Evolutionary conservation across 306 rosid species (phyloP).

Genomic region (Crataegus laevigata): DNA sequence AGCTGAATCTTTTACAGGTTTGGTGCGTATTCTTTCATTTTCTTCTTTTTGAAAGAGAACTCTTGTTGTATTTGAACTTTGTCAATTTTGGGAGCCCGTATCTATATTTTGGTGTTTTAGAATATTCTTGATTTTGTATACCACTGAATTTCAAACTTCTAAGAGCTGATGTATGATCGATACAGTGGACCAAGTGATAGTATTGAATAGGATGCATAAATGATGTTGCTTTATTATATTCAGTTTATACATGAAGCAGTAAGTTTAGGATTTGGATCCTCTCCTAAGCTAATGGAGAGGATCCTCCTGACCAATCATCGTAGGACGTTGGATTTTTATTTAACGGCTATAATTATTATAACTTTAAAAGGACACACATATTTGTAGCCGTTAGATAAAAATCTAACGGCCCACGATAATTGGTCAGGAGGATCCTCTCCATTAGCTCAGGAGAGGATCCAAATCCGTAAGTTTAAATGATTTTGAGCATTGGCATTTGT

Average conservation of each 20-base stretch:
- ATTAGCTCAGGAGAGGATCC: too few species aligned
- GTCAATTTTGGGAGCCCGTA: neutral
- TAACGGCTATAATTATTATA: too few species aligned
- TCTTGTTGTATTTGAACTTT: too few species aligned
- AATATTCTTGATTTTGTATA: neutral
- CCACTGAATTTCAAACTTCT: neutral
- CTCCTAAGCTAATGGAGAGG: too few species aligned
- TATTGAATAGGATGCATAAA: neutral
- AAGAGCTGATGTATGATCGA: neutral
- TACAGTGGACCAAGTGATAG: neutral
- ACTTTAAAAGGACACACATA: too few species aligned
- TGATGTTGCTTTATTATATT: neutral
- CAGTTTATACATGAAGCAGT: neutral
- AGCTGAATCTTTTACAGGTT: constrained; percentile 64
- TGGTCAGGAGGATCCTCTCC: too few species aligned
- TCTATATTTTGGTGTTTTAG: neutral
- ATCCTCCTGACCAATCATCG: too few species aligned
- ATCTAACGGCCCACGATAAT: too few species aligned
- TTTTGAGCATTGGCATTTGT: neutral
- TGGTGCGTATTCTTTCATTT: constrained; percentile 41
- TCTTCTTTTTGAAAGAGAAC: neutral
- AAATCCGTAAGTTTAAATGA: too few species aligned
- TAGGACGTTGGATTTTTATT: too few species aligned
- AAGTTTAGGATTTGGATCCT: too few species aligned
- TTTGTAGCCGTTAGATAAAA: too few species aligned